These are phyloP conservation scores for Infundibulicybe gibba DNA, from an alignment of 768 basidiomycete genomes.

Conservation along the genomic window DNA sequence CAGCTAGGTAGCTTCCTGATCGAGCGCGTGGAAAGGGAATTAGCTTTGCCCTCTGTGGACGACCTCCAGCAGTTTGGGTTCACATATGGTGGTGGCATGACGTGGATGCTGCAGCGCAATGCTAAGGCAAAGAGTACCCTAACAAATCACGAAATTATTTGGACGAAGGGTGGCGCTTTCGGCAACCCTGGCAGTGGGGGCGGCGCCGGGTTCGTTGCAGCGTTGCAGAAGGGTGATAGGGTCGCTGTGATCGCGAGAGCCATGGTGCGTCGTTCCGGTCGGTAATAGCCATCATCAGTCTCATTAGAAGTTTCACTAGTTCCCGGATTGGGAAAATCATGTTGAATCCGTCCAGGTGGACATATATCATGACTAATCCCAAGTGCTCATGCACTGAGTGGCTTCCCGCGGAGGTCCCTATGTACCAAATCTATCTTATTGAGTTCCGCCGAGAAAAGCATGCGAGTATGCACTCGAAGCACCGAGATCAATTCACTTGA, in stretches of 20 bases:
- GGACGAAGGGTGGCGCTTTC: constrained; percentile 7
- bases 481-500: too few species aligned
- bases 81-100: neutral
- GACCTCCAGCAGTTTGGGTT: neutral
- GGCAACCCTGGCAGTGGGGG: constrained; percentile 7
- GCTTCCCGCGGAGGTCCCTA: too few species aligned
- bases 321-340: too few species aligned
- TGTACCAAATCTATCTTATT: too few species aligned
- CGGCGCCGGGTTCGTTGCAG: constrained; percentile 14
- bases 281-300: too few species aligned
- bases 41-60: neutral
- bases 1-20: neutral
- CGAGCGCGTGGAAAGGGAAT: neutral
- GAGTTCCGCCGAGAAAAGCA: too few species aligned
- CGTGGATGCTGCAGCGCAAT: constrained; percentile 25
- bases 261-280: constrained; percentile 15
- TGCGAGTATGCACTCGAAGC: too few species aligned
- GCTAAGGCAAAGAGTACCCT: constrained; percentile 14
- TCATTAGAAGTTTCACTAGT: too few species aligned
- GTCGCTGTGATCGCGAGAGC: constrained; percentile 23
- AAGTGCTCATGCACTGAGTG: too few species aligned
- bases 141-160: constrained; percentile 16
- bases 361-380: too few species aligned
- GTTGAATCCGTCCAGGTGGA: too few species aligned
- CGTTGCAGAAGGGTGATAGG: constrained; percentile 15